Evolutionary conservation across 129 eudicot genomes (phyloP), one percentile per base, ranked within the genome.

Genomic region (Artemisia argyi): DNA sequence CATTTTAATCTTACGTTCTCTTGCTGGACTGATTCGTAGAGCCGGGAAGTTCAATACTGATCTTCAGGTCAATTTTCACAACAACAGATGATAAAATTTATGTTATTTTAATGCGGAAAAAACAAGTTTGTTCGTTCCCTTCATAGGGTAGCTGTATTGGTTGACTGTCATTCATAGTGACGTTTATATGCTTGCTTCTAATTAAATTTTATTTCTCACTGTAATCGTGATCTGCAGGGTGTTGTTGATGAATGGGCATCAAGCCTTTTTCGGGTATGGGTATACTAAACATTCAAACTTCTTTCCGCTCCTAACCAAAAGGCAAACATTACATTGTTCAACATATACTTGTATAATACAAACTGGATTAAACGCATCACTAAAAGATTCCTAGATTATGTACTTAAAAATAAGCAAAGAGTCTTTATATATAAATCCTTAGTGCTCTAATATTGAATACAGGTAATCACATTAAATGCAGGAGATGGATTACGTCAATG

Each of bases 181-280:
- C 42, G 72, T 35, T 66, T 62, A 17, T 64, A 65, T 42, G 13
- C 24, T 55, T 46, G 17, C 12, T 54, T 86, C 7, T 49, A 46
- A 53, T 60, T 20, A 56, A 26, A 7, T 48, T 48, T 26, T 71
- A 30, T 14, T 79, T 61, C 59, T 55, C 54, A 57, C 61, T 49
- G 19, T 52, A 66, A 66, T 69, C 61, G 76, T 63, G 51, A 69
- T 83, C 60, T 84, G 81, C 96, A 95, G 99, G 96, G 87, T 65
- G 87, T 95, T 55, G 88, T 95, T 73, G 99, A 95, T 76, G 99
- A 95, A 87, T 95, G 99, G 99, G 99, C 99, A 69, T 82, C 97
- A 66, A 95, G 99, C 79, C 97, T 95, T 76, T 95, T 95, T 61
- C 96, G 99, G 99, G 99, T 95, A 90, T 69, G 82, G 32, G 65